Evolutionary conservation across 1,139 yeast genomes (phyloP).

Genomic region (Blastobotrys persicus): DNA sequence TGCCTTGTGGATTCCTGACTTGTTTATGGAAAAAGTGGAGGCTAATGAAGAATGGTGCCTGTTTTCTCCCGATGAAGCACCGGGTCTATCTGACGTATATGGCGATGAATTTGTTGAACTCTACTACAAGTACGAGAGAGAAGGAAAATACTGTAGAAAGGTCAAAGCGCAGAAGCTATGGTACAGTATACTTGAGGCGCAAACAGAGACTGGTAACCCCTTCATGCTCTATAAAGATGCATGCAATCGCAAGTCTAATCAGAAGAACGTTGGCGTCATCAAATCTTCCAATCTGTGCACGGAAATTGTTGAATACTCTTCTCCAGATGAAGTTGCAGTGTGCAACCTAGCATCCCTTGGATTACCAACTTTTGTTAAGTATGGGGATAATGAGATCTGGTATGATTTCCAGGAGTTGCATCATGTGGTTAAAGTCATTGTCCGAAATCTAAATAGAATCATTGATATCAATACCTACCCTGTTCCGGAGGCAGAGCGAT

Average conservation of each 20-base stretch:
- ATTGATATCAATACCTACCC: constrained; percentile 73
- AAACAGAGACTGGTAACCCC: constrained; percentile 83
- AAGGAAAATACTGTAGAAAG: constrained; percentile 56
- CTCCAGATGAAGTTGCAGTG: constrained; percentile 76
- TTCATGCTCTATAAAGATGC: constrained; percentile 81
- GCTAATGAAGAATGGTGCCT: constrained; percentile 68
- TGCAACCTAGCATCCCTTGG: constrained; percentile 82
- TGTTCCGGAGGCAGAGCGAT: constrained; percentile 53
- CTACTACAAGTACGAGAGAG: constrained; percentile 60
- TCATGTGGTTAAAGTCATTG: constrained; percentile 57
- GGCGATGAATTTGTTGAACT: constrained; percentile 67
- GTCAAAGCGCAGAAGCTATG: constrained; percentile 74
- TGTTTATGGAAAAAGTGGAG: constrained; percentile 77
- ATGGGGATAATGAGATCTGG: constrained; percentile 40
- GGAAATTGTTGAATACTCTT: constrained; percentile 76
- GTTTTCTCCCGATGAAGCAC: constrained; percentile 76
- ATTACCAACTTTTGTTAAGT: constrained; percentile 55
- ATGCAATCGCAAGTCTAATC: constrained; percentile 71
- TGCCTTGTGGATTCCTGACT: constrained; percentile 80
- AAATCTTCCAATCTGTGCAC: constrained; percentile 81
- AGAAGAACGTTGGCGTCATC: constrained; percentile 73
- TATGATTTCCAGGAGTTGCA: constrained; percentile 64
- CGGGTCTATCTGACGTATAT: constrained; percentile 65
- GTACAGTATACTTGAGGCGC: constrained; percentile 73
- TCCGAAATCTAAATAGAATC: constrained; percentile 61